phyloP scores from a whole-genome alignment of 2,329 filamentous ascomycete species.

The Arthrobotrys conoides region DNA sequence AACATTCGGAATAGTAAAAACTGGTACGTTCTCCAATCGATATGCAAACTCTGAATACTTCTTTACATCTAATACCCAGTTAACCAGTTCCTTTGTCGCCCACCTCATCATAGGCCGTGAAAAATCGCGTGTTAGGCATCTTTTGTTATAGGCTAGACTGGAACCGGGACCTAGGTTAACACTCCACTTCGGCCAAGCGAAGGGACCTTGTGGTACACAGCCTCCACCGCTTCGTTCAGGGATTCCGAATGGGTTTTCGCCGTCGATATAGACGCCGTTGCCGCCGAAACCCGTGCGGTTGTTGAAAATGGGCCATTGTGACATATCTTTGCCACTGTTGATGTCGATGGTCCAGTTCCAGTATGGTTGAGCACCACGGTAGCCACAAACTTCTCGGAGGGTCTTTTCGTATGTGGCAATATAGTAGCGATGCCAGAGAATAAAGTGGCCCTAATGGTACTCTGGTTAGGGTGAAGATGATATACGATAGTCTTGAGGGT shows the following conservation, averaged over 20 bases:
- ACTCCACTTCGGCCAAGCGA: conserved; percentile 62
- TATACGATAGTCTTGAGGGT: not conserved
- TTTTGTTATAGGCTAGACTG: conserved; percentile 51
- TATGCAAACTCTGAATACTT: conserved; percentile 65
- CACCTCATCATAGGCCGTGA: conserved; percentile 53
- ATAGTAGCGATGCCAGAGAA: conserved; percentile 69
- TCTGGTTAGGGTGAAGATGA: not conserved
- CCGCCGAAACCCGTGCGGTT: conserved; percentile 66
- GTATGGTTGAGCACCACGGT: conserved; percentile 68
- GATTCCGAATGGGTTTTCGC: conserved; percentile 64
- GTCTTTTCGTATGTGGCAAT: conserved; percentile 68
- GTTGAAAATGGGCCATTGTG: conserved; percentile 61
- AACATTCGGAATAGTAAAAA: conserved; percentile 65
- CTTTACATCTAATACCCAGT: conserved; percentile 63
- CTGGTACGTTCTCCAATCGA: conserved; percentile 64
- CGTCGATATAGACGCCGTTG: conserved; percentile 65
- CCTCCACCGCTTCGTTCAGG: conserved; percentile 65
- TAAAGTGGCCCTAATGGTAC: conserved; percentile 65
- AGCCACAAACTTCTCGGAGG: conserved; percentile 68
- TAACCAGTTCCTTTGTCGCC: conserved; percentile 63
- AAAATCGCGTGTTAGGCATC: conserved; percentile 66
- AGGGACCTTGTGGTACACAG: conserved; percentile 66
- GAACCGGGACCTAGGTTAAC: conserved; percentile 61
- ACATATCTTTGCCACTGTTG: conserved; percentile 61
- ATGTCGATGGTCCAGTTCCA: conserved; percentile 66